Percentiles rank a stretch among this genome's conserved stretches.
Conservation (phyloP, 129 eudicot species). For the Sambucus nigra region DNA sequence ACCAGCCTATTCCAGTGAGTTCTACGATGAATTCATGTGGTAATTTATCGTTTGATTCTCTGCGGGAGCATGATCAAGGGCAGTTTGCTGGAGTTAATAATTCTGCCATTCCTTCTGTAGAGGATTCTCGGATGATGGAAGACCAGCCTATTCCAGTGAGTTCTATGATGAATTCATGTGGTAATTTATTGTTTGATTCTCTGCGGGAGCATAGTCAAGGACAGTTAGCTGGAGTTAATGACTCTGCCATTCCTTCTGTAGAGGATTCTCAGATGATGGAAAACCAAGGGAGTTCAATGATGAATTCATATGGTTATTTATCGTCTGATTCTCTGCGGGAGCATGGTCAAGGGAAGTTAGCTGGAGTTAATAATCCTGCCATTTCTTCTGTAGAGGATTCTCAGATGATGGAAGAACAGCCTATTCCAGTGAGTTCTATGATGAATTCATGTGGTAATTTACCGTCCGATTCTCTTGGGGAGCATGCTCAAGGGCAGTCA, state of each 20-base stretch:
- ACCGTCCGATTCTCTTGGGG: neutral
- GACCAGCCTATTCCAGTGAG: too few species aligned
- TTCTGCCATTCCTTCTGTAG: constrained; percentile 7
- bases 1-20: too few species aligned
- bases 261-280: constrained; percentile 5
- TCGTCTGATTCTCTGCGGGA: neutral
- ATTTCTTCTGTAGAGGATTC: constrained; percentile 10
- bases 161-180: neutral
- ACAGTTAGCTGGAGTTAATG: constrained; percentile 1
- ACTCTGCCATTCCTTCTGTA: constrained; percentile 6
- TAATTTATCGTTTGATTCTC: neutral
- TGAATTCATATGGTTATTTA: neutral
- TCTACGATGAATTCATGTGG: neutral
- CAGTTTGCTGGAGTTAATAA: constrained; percentile 3
- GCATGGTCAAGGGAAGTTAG: constrained; percentile 9
- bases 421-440: neutral
- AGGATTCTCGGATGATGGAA: constrained; percentile 4
- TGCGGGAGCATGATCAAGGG: constrained; percentile 10
- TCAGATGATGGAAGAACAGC: constrained; percentile 11
- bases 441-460: neutral
- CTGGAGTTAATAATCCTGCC: neutral
- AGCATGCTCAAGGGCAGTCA: constrained; percentile 9
- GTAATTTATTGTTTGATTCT: neutral
- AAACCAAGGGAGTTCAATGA: constrained; percentile 5
- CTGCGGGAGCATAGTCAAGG: constrained; percentile 8